A percentile compares a stretch with the other conserved stretches of the same genome.
These are phyloP conservation scores for Penicillium sp. DNA, from an alignment of 2,329 filamentous ascomycete species.

Conservation along the genomic window DNA sequence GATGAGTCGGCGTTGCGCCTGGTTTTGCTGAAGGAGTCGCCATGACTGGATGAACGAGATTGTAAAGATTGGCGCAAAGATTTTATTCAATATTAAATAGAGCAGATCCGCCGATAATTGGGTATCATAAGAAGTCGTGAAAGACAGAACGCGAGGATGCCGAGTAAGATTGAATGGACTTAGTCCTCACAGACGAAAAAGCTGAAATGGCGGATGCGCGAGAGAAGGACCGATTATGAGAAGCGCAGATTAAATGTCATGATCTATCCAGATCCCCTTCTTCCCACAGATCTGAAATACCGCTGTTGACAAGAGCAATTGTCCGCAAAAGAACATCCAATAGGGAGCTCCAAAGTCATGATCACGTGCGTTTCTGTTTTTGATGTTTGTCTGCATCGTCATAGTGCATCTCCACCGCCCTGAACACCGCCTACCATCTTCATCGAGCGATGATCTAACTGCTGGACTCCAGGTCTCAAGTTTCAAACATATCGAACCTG, in stretches of 20 bases:
- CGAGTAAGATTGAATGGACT: conserved; percentile 11
- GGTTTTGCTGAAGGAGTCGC: conserved; percentile 46
- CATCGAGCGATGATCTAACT: conserved; percentile 5
- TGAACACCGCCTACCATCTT: conserved; percentile 17
- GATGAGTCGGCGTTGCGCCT: conserved; percentile 43
- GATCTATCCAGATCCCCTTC: conserved; percentile 3
- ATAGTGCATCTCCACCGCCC: conserved; percentile 17
- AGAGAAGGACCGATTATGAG: neutral
- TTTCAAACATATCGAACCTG: neutral
- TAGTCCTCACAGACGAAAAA: conserved; percentile 4
- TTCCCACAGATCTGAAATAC: neutral
- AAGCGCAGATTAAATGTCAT: neutral
- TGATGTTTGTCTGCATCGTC: conserved; percentile 25
- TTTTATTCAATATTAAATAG: neutral
- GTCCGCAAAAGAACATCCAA: neutral
- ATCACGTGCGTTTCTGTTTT: conserved; percentile 36
- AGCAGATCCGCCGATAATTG: neutral
- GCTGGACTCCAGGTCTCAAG: neutral
- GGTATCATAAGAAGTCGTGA: conserved; percentile 9
- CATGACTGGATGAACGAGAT: conserved; percentile 29
- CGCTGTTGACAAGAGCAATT: conserved; percentile 7
- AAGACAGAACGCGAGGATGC: conserved; percentile 4
- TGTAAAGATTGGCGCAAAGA: neutral
- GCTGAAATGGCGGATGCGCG: neutral
- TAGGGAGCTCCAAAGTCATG: conserved; percentile 12